phyloP scores from a whole-genome alignment of 768 basidiomycete genomes.

The Serendipita sp. region DNA sequence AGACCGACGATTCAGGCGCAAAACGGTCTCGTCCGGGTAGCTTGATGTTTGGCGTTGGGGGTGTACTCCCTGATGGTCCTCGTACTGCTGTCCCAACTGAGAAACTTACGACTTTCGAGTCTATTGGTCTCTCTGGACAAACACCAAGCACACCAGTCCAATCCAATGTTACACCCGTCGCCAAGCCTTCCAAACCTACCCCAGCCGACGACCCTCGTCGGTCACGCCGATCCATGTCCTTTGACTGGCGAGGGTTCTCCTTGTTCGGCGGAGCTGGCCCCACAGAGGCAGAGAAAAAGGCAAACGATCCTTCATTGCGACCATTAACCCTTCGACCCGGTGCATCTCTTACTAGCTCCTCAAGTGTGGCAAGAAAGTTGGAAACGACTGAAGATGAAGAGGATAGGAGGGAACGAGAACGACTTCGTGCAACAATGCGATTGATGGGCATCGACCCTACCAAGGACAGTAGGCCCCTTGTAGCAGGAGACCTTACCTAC shows the following conservation, averaged over 20 bases:
- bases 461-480: slow-evolving; percentile 29
- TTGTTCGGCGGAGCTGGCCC: slow-evolving; percentile 36
- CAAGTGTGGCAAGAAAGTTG: slow-evolving; percentile 44
- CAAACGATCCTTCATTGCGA: slow-evolving; percentile 29
- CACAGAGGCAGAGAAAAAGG: slow-evolving; percentile 36
- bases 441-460: slow-evolving; percentile 75
- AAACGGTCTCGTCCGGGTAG: slow-evolving; percentile 9
- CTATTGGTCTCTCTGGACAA: neutral
- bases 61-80: slow-evolving; percentile 17
- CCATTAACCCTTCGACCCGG: slow-evolving; percentile 63
- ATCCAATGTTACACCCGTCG: slow-evolving; percentile 12
- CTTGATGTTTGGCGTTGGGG: neutral
- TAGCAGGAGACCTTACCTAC: slow-evolving; percentile 9
- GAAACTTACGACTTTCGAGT: slow-evolving; percentile 19
- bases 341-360: slow-evolving; percentile 26
- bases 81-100: slow-evolving; percentile 19
- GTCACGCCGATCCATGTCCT: slow-evolving; percentile 49
- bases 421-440: slow-evolving; percentile 82
- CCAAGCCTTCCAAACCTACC: slow-evolving; percentile 15
- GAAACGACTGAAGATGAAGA: slow-evolving; percentile 89
- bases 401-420: slow-evolving; percentile 71
- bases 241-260: slow-evolving; percentile 72
- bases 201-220: slow-evolving; percentile 30
- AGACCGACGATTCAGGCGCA: slow-evolving; percentile 10
- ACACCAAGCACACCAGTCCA: neutral